Base-by-base conservation (phyloP, 1,284 basidiomycete genomes). In the Cutaneotrichosporon cavernicola region DNA sequence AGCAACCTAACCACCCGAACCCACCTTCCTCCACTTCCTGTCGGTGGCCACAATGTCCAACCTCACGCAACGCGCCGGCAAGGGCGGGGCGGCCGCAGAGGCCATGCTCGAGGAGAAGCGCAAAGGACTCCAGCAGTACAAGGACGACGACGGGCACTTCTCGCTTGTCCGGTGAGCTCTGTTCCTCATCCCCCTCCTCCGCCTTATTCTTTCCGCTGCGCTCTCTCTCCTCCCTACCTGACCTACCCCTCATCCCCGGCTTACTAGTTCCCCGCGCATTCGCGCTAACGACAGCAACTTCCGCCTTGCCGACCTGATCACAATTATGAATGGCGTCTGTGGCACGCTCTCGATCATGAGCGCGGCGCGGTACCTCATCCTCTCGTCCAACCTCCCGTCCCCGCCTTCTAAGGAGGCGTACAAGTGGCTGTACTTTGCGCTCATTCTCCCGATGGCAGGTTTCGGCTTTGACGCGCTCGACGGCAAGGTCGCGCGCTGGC, bases 381-480 rank as follows among this genome's bases (percentile, higher is more conserved):
- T 91, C 61, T 90, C 90, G 32, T 87, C 89, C 69, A 92, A 99
- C 78, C 69, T 79, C 10, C 73, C 77, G 38, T 62, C 53, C 13
- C 76, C 79, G 11, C 76, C 76, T 0, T 69, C 73, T 5, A 50
- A 67, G 18, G 69, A 72, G 31, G 80, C 81, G 3, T 49, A 76
- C 11, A 65, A 69, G 11, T 73, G 73, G n/a, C 83, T 97, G 63
- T 91, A 91, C 87, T 86, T 87, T 60, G 97, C 95, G 7, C 87
- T 97, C 66, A 83, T 86, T 61, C 88, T 96, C 74, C 97, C 97
- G 16, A 84, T 98, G 60, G 90, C 91, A 31, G 97, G 97, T n/a
- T 89, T 97, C 71, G 89, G 97, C 83, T 99, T 99, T 81, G 97
- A 99, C 81, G 92, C 97, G 70, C 83, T 99, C 56, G 97, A 99